phyloP scores from a whole-genome alignment of 148 eudicot species.

The Pharnaceum exiguum region DNA sequence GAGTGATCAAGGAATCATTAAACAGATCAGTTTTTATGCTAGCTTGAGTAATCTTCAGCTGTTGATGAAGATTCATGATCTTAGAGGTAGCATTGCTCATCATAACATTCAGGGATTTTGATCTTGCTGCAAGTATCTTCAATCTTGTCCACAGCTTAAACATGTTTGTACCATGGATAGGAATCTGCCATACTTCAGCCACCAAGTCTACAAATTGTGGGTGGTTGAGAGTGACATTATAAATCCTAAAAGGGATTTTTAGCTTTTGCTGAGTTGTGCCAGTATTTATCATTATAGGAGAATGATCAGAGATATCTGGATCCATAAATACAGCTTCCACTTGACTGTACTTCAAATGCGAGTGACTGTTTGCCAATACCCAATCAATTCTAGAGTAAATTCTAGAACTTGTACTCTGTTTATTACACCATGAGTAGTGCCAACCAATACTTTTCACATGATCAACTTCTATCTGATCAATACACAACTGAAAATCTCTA shows the following conservation, averaged over 20 bases:
- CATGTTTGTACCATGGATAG: background rate
- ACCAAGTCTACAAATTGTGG: background rate
- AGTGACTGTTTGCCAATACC: background rate
- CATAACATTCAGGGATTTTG: background rate
- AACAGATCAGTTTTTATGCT: background rate
- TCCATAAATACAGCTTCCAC: background rate
- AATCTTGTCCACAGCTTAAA: background rate
- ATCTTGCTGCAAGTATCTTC: background rate
- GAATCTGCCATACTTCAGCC: background rate
- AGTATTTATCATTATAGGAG: background rate
- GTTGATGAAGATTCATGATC: background rate
- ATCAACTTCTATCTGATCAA: background rate
- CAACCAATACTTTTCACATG: background rate
- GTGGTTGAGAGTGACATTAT: background rate
- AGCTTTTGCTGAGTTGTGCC: background rate
- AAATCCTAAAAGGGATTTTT: background rate
- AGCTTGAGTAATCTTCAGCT: background rate
- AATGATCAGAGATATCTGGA: background rate
- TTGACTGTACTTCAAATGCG: background rate
- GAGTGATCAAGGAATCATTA: background rate
- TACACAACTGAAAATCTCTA: background rate
- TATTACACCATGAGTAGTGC: background rate
- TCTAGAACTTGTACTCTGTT: background rate
- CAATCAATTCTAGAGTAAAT: background rate
- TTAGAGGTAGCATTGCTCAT: background rate